A percentile compares a stretch with the other conserved stretches of the same genome.
Evolutionary conservation across 108 stramenopile genomes (phyloP).

Genomic region (Cyclostephanos invisitatus): DNA sequence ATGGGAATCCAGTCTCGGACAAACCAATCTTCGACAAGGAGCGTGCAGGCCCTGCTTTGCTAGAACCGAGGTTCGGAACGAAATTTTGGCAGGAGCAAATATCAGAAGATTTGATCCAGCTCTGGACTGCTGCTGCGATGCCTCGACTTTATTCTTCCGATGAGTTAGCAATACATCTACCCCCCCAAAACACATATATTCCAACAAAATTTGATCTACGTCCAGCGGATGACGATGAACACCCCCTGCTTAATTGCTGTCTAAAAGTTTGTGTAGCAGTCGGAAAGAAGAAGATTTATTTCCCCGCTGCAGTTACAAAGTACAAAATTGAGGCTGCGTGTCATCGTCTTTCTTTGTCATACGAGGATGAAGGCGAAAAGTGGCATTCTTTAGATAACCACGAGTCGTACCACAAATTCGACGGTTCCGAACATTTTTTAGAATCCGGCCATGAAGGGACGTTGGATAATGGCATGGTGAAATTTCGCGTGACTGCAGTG

Average conservation of each 20-base stretch:
- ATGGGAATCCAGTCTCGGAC: conserved; percentile 17
- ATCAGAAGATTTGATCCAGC: conserved; percentile 36
- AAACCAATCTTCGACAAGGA: conserved; percentile 18
- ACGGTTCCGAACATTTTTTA: conserved; percentile 21
- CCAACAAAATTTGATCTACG: conserved; percentile 73
- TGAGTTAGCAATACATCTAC: conserved; percentile 57
- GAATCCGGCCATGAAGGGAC: conserved; percentile 70
- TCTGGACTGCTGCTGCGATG: conserved; percentile 44
- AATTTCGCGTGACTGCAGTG: conserved; percentile 70
- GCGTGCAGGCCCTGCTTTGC: conserved; percentile 26
- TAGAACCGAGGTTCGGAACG: conserved; percentile 69
- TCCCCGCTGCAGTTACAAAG: conserved; percentile 66
- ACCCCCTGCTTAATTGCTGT: conserved; percentile 74
- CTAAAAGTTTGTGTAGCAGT: conserved; percentile 75
- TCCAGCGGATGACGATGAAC: conserved; percentile 65
- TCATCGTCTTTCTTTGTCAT: conserved; percentile 57
- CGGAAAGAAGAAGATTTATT: conserved; percentile 78
- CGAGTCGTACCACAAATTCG: conserved; percentile 23
- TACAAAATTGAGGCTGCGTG: conserved; percentile 61
- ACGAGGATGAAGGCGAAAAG: conserved; percentile 80
- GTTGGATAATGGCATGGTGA: conserved; percentile 67
- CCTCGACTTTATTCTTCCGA: conserved; percentile 55
- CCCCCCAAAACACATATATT: conserved; percentile 75
- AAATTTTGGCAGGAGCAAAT: conserved; percentile 57
- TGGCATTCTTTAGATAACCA: conserved; percentile 72